Evolutionary conservation across 768 basidiomycete species (phyloP).

Genomic region (Dioszegia crocea): DNA sequence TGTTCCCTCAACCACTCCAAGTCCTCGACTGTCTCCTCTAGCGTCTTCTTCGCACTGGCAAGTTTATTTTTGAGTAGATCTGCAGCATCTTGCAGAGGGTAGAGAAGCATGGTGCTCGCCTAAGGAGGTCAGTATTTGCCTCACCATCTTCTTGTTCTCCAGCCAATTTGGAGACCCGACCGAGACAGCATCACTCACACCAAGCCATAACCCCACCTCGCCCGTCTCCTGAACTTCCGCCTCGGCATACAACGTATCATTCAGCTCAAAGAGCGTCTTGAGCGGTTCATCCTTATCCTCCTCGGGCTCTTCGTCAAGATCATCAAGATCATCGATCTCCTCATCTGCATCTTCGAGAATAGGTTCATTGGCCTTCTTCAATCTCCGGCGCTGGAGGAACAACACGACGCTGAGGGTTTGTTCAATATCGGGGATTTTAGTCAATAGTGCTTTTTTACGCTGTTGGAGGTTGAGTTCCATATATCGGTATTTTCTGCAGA

Average conservation of each 20-base stretch:
- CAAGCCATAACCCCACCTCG: conserved; percentile 90
- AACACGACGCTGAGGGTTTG: conserved; percentile 89
- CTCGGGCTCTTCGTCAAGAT: conserved; percentile 44
- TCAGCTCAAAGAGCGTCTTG: conserved; percentile 86
- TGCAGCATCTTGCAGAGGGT: conserved; percentile 74
- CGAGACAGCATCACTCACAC: conserved; percentile 58
- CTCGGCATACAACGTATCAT: conserved; percentile 90
- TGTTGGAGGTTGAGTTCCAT: conserved; percentile 86
- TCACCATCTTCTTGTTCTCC: too few relatives aligned
- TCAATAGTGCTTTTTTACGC: conserved; percentile 71
- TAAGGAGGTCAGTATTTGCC: conserved; percentile 47
- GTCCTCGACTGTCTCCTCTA: conserved; percentile 74
- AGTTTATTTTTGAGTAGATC: conserved; percentile 72
- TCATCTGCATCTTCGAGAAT: conserved; percentile 50
- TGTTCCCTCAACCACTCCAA: conserved; percentile 91
- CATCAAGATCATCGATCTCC: conserved; percentile 56
- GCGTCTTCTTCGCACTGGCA: conserved; percentile 61
- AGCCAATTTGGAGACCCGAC: neutral
- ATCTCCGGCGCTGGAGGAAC: conserved; percentile 67
- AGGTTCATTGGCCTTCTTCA: conserved; percentile 53
- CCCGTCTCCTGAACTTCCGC: conserved; percentile 82
- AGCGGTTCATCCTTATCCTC: conserved; percentile 55
- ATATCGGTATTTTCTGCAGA: conserved; percentile 90
- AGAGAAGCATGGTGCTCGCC: conserved; percentile 98
- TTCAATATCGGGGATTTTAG: conserved; percentile 93